A percentile compares a stretch with the other conserved stretches of the same genome.
phyloP scores from a whole-genome alignment of 2,329 filamentous ascomycete genomes.

The Penicillium occitanis region DNA sequence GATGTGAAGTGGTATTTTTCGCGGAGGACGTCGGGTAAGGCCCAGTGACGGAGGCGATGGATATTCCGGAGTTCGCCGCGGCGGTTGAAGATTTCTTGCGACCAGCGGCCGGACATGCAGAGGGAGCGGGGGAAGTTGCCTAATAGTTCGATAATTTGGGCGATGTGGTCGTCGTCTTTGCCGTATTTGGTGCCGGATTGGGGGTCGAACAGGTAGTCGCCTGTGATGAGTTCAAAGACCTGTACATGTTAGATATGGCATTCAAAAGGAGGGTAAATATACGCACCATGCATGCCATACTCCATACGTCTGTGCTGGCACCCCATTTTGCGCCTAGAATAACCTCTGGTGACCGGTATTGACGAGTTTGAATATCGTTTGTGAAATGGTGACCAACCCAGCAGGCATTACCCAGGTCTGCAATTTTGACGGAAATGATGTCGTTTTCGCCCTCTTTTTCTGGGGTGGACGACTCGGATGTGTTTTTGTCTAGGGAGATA shows the following conservation, averaged over 20 bases:
- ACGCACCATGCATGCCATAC: slow-evolving; percentile 97
- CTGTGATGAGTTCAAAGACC: slow-evolving; percentile 92
- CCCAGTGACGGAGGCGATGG: slow-evolving; percentile 93
- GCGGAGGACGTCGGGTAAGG: slow-evolving; percentile 82
- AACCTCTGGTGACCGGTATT: slow-evolving; percentile 95
- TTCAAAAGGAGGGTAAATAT: not conserved
- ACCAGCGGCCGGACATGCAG: slow-evolving; percentile 93
- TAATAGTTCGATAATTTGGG: slow-evolving; percentile 95
- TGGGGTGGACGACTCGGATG: slow-evolving; percentile 32
- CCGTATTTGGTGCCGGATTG: slow-evolving; percentile 98
- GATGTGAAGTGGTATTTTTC: slow-evolving; percentile 96
- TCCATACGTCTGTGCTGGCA: slow-evolving; percentile 99
- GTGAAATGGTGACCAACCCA: slow-evolving; percentile 99
- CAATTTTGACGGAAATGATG: slow-evolving; percentile 97
- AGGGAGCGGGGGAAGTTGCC: slow-evolving; percentile 90
- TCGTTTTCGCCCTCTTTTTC: slow-evolving; percentile 52
- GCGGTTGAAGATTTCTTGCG: slow-evolving; percentile 96
- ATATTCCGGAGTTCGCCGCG: slow-evolving; percentile 98
- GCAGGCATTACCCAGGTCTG: slow-evolving; percentile 95
- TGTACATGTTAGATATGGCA: not conserved
- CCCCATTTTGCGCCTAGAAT: slow-evolving; percentile 98
- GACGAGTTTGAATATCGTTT: slow-evolving; percentile 96
- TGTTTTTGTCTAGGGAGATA: slow-evolving; percentile 82
- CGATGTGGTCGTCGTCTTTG: slow-evolving; percentile 98
- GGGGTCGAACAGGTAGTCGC: slow-evolving; percentile 96